phyloP scores from a whole-genome alignment of 108 stramenopile genomes.

The Nitzschia putrida region DNA sequence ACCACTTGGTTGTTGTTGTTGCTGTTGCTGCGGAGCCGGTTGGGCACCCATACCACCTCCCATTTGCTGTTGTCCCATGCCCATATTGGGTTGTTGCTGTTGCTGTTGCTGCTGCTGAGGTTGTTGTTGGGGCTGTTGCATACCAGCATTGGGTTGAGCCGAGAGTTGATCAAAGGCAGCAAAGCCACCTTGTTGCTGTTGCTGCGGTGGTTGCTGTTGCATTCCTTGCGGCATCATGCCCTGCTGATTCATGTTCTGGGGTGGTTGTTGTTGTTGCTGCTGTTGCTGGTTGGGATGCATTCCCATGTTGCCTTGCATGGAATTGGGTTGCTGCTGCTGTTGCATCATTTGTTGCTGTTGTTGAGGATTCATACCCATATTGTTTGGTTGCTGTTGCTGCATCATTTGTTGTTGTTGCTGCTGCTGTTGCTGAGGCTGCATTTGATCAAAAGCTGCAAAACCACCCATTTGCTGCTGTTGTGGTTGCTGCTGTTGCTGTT shows the following conservation, averaged over 20 bases:
- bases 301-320: not conserved
- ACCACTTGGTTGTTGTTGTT: too few species aligned
- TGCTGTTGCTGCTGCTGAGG: too few species aligned
- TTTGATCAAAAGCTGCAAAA: constrained; percentile 2
- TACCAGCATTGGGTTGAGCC: too few species aligned
- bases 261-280: not conserved
- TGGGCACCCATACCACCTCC: too few species aligned
- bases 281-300: not conserved
- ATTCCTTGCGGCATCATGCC: not conserved
- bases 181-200: constrained; percentile 36
- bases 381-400: too few species aligned
- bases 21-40: too few species aligned
- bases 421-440: not conserved
- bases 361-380: too few species aligned
- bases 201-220: not conserved
- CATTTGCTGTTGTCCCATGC: too few species aligned
- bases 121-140: too few species aligned
- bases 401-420: not conserved
- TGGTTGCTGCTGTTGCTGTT: constrained; percentile 4
- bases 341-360: not conserved
- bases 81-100: too few species aligned
- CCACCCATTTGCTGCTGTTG: not conserved
- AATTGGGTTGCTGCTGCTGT: not conserved
- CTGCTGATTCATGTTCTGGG: too few species aligned
- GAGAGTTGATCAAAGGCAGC: constrained; percentile 46